Evolutionary conservation across 306 rosid genomes (phyloP).

Genomic region (Senna tora): DNA sequence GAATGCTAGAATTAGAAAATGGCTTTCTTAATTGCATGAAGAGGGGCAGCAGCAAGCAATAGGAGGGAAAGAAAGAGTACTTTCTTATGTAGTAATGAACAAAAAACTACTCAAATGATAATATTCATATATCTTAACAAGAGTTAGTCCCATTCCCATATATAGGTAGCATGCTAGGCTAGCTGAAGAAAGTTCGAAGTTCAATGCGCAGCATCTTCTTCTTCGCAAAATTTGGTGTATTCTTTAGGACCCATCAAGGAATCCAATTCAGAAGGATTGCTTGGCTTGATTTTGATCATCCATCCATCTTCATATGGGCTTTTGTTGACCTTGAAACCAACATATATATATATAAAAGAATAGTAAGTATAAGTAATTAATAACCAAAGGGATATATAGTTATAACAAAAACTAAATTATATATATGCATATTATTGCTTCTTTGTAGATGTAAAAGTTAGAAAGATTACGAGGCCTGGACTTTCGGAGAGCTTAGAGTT

Average conservation of each 20-base stretch:
- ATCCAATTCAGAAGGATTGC: slow-evolving; percentile 70
- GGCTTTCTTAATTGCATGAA: slow-evolving; percentile 31
- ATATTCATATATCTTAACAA: slow-evolving; percentile 38
- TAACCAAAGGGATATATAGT: too few species aligned
- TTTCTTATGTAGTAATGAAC: slow-evolving; percentile 20
- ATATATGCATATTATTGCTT: too few species aligned
- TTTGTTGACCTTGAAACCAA: slow-evolving; percentile 57
- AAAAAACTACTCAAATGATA: slow-evolving; percentile 36
- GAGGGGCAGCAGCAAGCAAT: slow-evolving; percentile 26
- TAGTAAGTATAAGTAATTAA: too few species aligned
- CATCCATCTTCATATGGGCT: slow-evolving; percentile 96
- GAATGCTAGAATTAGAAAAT: slow-evolving; percentile 8
- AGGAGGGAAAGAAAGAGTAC: slow-evolving; percentile 30
- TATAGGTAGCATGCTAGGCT: too few species aligned
- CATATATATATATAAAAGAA: not conserved
- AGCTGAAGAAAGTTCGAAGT: slow-evolving; percentile 14
- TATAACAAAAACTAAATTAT: too few species aligned
- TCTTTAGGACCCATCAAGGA: slow-evolving; percentile 78
- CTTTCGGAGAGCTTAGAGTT: slow-evolving; percentile 60
- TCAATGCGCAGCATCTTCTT: slow-evolving; percentile 86
- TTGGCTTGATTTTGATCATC: slow-evolving; percentile 97
- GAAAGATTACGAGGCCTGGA: slow-evolving; percentile 83
- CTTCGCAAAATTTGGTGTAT: slow-evolving; percentile 87
- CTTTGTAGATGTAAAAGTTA: too few species aligned
- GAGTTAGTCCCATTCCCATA: slow-evolving; percentile 45